Evolutionary conservation across 2,329 filamentous ascomycete genomes (phyloP), one percentile per base, ranked within the genome.

Genomic region (Fusarium begoniae): DNA sequence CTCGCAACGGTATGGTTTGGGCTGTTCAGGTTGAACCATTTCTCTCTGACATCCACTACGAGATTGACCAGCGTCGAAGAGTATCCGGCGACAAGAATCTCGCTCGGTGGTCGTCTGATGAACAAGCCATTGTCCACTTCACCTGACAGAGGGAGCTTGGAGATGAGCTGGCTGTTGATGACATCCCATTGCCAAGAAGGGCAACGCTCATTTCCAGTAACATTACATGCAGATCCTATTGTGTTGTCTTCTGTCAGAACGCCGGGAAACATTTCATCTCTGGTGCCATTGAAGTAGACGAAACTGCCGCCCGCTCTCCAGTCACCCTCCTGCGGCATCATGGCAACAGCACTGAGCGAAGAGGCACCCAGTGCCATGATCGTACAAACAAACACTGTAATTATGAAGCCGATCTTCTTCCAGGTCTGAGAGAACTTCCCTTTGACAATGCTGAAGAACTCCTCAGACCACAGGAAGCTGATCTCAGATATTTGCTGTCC

Each of bases 151-250:
- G 40, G 51, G 2, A 76, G 59, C 26, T 71, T 76, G 18, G 71
- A 66, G n/a, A 76, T 48, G 17, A 76, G 48, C 32, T 73, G 73
- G 20, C 57, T 64, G 20, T 76, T 70, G 18, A 76, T 56, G 14
- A 73, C 68, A 7, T 76, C 71, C 74, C 73, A 76, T 48, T 76
- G 65, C 73, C 73, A 76, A 14, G 73, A 76, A 14, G 73, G 71
- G 12, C 74, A 76, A 2, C 69, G 6, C 5, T 66, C 57, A 28
- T 76, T 75, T 15, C 74, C 69, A 0, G 71, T 74, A 11, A 61
- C 40, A 8, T 59, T 64, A 20, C 71, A 76, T 4, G 15, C 41
- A 13, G 69, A 37, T 0, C 69, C 71, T 6, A 70, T 41, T 0
- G 68, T 76, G 15, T 76, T 53, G 3, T 55, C 38, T 9, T 70